These are phyloP conservation scores for Pyropia yezoensis DNA, from an alignment of 23 red algal species.

Conservation along the genomic window DNA sequence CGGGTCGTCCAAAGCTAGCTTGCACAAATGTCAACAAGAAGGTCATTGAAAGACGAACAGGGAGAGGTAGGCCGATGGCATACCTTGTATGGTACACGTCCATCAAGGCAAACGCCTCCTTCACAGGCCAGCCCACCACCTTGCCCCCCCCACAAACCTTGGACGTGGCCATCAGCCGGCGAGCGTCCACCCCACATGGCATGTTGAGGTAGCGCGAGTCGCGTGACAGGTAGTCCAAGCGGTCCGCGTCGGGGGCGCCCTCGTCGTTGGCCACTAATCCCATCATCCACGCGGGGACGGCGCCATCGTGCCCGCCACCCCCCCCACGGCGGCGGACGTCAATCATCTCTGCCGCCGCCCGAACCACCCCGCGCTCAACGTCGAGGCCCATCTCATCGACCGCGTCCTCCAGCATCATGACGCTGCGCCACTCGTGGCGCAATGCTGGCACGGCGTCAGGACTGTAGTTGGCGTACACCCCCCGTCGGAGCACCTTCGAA, in stretches of 20 bases:
- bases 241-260: constrained; percentile 80
- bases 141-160: too few relatives aligned
- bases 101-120: too few relatives aligned
- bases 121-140: too few relatives aligned
- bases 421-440: constrained; percentile 68
- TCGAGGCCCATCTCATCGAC: constrained; percentile 46
- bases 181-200: constrained; percentile 81
- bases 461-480: too few relatives aligned
- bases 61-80: too few relatives aligned
- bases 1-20: too few relatives aligned
- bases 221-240: constrained; percentile 92
- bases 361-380: constrained; percentile 29
- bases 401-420: constrained; percentile 55
- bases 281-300: constrained; percentile 47
- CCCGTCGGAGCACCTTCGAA: constrained; percentile 26
- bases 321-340: constrained; percentile 15
- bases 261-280: constrained; percentile 65
- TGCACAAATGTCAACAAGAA: too few relatives aligned
- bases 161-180: constrained; percentile 23
- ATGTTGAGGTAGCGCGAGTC: constrained; percentile 49
- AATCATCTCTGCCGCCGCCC: constrained; percentile 56
- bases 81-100: too few relatives aligned
- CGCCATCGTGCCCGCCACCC: background rate
- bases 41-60: too few relatives aligned
- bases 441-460: background rate